Evolutionary conservation across 306 rosid species (phyloP), one percentile per base, ranked within the genome.

Genomic region (Psophocarpus tetragonolobus): DNA sequence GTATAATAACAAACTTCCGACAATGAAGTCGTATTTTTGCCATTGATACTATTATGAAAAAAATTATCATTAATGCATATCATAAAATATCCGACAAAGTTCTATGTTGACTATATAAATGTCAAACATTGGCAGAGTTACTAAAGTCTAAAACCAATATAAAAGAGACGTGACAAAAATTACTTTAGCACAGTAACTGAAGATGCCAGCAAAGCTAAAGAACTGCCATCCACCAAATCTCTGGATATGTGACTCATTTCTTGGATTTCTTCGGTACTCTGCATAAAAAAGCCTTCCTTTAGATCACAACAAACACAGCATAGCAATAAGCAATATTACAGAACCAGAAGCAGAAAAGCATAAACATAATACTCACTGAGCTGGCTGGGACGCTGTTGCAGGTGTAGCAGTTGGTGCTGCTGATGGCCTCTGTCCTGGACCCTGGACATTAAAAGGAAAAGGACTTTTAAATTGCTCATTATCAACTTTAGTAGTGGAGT

Each of bases 261-360:
- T 89, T 92, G 27, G 91, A 68, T 77, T 89, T 89, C 86, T 92
- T 92, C 15, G 92, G 24, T 80, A 56, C 85, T 86, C 97, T 92
- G 96, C 84, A 71, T 10, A 18, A 12, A 53, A 29, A 18, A 15
- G 42, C 12, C n/a, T 30, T 21, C 41, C 39, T n/a, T 71, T 58
- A 58, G 75, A 56, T 21, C 26, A 17, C 32, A 61, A 29, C 1
- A 6, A 8, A 21, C 21, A 8, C 8, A 8, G 6, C 29, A 53
- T 53, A 47, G 53, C 53, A 47, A 41, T 14, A 27, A 61, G 23
- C 8, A 15, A 14, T 17, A 63, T 3, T 4, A 1, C 53, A 47
- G 53, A 41, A 41, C 13, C 53, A 11, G 10, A 53, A 15, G 18
- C 57, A 17, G 4, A 7, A 17, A 14, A 17, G 24, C 24, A 56